These are phyloP conservation scores for Boehmeria nivea DNA, from an alignment of 306 rosid species.

Conservation along the genomic window DNA sequence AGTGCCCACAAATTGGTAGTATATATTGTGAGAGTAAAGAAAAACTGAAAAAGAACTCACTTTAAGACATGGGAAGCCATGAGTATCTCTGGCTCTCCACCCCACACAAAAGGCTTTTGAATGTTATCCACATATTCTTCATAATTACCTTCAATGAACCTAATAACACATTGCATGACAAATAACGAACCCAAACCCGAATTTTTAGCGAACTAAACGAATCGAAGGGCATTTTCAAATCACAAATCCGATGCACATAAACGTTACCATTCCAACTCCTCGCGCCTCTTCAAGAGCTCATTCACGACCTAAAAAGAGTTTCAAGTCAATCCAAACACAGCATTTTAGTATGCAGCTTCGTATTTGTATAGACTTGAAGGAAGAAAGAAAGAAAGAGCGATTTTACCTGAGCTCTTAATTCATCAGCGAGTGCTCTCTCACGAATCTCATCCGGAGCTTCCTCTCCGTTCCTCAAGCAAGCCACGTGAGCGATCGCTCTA, in stretches of 20 bases:
- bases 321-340: slow-evolving; percentile 5
- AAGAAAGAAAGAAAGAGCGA: not conserved
- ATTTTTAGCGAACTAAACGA: not conserved
- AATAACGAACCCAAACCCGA: not conserved
- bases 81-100: slow-evolving; percentile 89
- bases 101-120: slow-evolving; percentile 76
- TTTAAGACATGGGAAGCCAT: slow-evolving; percentile 92
- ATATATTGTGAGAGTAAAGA: not conserved
- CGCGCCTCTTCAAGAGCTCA: slow-evolving; percentile 80
- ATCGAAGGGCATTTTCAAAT: slow-evolving; percentile 5
- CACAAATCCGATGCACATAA: not conserved
- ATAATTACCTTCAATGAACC: slow-evolving; percentile 91
- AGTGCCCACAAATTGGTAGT: not conserved
- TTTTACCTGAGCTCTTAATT: slow-evolving; percentile 81
- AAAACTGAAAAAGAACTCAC: slow-evolving; percentile 40
- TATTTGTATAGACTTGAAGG: not conserved
- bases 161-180: slow-evolving; percentile 6
- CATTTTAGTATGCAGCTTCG: not conserved
- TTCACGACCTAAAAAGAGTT: slow-evolving; percentile 54
- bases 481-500: slow-evolving; percentile 87
- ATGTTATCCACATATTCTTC: slow-evolving; percentile 68
- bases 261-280: slow-evolving; percentile 79
- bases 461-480: slow-evolving; percentile 73
- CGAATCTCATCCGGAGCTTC: slow-evolving; percentile 81
- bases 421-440: slow-evolving; percentile 86